phyloP scores from a whole-genome alignment of 305 asterid species.

The Fraxinus sp. region DNA sequence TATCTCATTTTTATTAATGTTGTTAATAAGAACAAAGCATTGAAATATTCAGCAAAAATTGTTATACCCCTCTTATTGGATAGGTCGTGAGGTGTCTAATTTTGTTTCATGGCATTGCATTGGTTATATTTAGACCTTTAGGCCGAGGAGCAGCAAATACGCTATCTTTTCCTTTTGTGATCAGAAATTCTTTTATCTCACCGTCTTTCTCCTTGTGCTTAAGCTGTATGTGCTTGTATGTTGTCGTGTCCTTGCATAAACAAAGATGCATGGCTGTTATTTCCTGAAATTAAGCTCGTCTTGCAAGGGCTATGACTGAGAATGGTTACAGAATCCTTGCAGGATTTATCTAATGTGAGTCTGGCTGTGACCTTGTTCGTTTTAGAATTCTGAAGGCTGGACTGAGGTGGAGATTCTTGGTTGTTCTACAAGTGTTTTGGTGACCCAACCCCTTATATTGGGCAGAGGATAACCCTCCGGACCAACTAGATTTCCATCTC shows the following conservation, averaged over 20 bases:
- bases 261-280: background rate
- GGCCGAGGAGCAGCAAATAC: background rate
- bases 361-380: background rate
- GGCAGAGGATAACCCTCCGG: background rate
- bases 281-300: background rate
- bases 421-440: background rate
- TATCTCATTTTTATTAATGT: slow-evolving; percentile 1
- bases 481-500: background rate
- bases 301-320: background rate
- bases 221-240: background rate
- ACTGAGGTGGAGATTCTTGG: background rate
- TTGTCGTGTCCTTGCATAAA: background rate
- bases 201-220: background rate
- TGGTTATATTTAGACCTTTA: background rate
- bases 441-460: background rate
- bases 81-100: background rate
- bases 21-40: slow-evolving; percentile 16
- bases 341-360: background rate
- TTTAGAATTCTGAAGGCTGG: background rate
- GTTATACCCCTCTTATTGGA: background rate
- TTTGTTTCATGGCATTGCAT: background rate
- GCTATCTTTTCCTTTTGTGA: background rate
- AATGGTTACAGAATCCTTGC: background rate
- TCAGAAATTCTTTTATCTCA: background rate
- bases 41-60: background rate